Base-by-base conservation (phyloP, 805 yeast species). In the Starmera amethionina region DNA sequence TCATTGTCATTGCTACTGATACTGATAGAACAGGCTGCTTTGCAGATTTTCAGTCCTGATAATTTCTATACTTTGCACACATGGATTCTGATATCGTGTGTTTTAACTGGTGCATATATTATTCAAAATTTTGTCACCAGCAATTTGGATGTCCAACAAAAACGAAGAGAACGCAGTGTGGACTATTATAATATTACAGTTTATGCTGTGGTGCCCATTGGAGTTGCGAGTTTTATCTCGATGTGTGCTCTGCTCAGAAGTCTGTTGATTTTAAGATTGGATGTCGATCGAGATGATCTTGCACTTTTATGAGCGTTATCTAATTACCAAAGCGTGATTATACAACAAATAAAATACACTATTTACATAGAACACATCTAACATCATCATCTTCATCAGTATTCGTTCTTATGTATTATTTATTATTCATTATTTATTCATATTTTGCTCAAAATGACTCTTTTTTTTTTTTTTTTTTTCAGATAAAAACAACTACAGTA, bases 131-230 rank as follows among this genome's bases (percentile, higher is more conserved):
- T 88, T 55, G 80, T 88, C 46, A 88, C 96, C 11, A 81, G 88
- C 41, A 80, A 82, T 54, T 55, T 82, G 41, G 78, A 77, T 43
- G 54, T 60, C 42, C 58, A 63, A 31, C 49, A 58, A 35, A 69
- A 46, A 15, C 50, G 47, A 22, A 49, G 48, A 32, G 45, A 46
- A 33, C 70, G 96, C 40, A 80, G 88, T 30, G 84, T 89, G 44
- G 95, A 90, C 57, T 68, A 89, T 41, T 86, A 87, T 59, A 85
- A 83, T 49, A 84, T 93, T 38, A 87, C 84, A 1, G 97, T 90
- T 2, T 90, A 86, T 64, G 97, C 97, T 2, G 98, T 90, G 33
- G 96, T 90, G n/a, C 98, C 98, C 0, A 87, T 90, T 14, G 97
- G 98, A 0, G 54, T 90, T 44, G 97, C 97, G 5, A 85, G 96